These are phyloP conservation scores for Ottelia alismoides DNA, from an alignment of 106 monocot genomes.

Conservation along the genomic window DNA sequence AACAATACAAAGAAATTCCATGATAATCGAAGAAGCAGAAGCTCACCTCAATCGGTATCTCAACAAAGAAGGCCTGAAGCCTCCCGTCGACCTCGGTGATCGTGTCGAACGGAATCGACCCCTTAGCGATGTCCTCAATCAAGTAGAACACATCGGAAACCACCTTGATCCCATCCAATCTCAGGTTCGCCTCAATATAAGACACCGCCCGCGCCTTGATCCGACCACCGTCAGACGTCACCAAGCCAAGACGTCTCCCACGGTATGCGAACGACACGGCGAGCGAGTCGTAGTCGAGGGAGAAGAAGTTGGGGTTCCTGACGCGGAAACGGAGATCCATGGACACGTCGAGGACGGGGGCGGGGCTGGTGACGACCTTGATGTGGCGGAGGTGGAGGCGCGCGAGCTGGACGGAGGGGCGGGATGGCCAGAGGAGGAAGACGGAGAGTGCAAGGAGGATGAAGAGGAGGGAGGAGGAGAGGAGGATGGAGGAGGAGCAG, in stretches of 20 bases:
- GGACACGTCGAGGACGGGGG: slow-evolving; percentile 26
- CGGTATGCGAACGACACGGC: slow-evolving; percentile 41
- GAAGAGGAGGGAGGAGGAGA: slow-evolving; percentile 8
- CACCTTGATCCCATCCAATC: slow-evolving; percentile 44
- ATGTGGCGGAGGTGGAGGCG: slow-evolving; percentile 44
- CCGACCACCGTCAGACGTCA: slow-evolving; percentile 34
- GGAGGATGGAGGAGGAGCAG: slow-evolving; percentile 23
- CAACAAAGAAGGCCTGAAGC: slow-evolving; percentile 36
- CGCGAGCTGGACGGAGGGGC: slow-evolving; percentile 36
- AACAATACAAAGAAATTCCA: too few relatives aligned
- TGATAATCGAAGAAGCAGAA: not conserved
- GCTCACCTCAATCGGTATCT: slow-evolving; percentile 54
- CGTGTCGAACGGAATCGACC: slow-evolving; percentile 55
- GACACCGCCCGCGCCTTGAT: slow-evolving; percentile 61
- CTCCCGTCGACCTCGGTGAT: slow-evolving; percentile 48
- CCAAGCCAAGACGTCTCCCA: slow-evolving; percentile 39
- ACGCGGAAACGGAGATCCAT: slow-evolving; percentile 35
- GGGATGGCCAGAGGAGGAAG: slow-evolving; percentile 66
- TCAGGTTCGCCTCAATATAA: slow-evolving; percentile 59
- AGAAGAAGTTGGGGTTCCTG: slow-evolving; percentile 63
- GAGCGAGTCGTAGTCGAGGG: slow-evolving; percentile 41
- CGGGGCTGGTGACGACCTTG: slow-evolving; percentile 21
- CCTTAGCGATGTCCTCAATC: slow-evolving; percentile 55
- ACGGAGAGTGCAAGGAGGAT: slow-evolving; percentile 14
- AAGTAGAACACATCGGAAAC: slow-evolving; percentile 47